phyloP scores from a whole-genome alignment of 1,284 basidiomycete species.

The Apiotrichum veenhuisii region DNA sequence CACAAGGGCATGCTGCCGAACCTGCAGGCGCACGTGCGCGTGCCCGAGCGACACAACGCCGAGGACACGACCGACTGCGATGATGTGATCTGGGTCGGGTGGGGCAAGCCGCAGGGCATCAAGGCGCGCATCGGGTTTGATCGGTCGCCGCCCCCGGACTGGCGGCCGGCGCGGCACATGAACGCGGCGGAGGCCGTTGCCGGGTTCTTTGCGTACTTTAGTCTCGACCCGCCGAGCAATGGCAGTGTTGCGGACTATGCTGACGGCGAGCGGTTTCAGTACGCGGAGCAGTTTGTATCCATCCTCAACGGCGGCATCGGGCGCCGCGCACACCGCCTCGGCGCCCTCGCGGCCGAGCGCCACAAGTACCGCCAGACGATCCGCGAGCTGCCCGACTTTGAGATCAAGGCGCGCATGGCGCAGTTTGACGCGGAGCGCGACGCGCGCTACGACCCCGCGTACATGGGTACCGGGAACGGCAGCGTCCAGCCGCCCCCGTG shows the following conservation, averaged over 20 bases:
- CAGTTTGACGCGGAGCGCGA: conserved; percentile 11
- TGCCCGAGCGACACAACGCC: not conserved
- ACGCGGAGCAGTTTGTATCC: conserved; percentile 28
- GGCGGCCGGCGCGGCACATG: conserved; percentile 22
- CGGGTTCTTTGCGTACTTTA: conserved; percentile 41
- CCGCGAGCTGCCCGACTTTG: not conserved
- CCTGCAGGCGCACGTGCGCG: conserved; percentile 32
- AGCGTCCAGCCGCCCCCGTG: conserved; percentile 39
- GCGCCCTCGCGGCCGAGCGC: not conserved
- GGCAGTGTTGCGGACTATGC: not conserved
- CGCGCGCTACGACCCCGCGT: conserved; percentile 10
- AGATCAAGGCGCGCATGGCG: not conserved
- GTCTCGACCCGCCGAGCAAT: not conserved
- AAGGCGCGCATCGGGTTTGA: conserved; percentile 32
- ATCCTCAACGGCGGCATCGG: conserved; percentile 36
- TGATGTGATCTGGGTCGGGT: conserved; percentile 35
- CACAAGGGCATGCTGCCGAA: conserved; percentile 39
- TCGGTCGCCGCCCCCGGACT: conserved; percentile 18
- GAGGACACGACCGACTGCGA: conserved; percentile 11
- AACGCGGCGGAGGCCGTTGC: conserved; percentile 33
- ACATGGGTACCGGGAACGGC: conserved; percentile 31
- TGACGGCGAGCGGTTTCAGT: conserved; percentile 24
- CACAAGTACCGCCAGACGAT: not conserved
- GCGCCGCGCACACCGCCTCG: conserved; percentile 8
- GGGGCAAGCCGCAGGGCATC: conserved; percentile 36